phyloP scores from a whole-genome alignment of 768 basidiomycete species.

The Boletus vinaceobasis region DNA sequence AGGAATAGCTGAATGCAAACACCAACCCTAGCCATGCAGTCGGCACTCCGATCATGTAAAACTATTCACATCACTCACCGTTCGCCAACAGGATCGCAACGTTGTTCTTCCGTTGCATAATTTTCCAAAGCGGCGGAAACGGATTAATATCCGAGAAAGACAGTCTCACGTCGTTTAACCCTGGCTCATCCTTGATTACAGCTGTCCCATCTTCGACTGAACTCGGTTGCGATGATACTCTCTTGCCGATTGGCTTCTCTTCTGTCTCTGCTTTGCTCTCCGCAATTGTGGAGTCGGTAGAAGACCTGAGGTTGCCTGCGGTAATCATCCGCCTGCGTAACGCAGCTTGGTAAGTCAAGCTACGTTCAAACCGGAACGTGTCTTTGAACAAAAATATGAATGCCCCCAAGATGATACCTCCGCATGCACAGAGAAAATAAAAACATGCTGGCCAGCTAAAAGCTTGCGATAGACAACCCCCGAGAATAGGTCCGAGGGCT shows the following conservation, averaged over 20 bases:
- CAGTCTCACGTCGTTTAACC: constrained; percentile 41
- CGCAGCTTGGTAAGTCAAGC: constrained; percentile 71
- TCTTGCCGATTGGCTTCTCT: constrained; percentile 14
- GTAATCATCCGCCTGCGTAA: constrained; percentile 43
- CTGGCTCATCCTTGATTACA: constrained; percentile 11
- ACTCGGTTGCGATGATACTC: constrained; percentile 7
- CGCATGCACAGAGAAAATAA: constrained; percentile 73
- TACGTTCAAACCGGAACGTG: constrained; percentile 81
- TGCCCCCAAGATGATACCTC: constrained; percentile 47
- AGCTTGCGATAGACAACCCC: constrained; percentile 61
- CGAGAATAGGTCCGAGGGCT: constrained; percentile 67
- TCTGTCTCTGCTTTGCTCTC: constrained; percentile 5
- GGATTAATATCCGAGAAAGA: constrained; percentile 75
- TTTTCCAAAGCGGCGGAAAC: constrained; percentile 53
- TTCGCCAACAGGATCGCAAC: constrained; percentile 48
- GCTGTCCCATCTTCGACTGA: constrained; percentile 25
- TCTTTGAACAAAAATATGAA: constrained; percentile 75
- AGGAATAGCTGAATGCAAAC: constrained; percentile 67
- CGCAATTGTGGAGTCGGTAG: constrained; percentile 20
- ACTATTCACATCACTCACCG: constrained; percentile 9
- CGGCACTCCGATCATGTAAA: background rate
- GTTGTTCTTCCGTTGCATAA: constrained; percentile 66
- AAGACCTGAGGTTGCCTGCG: constrained; percentile 16
- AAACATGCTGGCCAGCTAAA: constrained; percentile 80
- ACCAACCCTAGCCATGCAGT: constrained; percentile 49